These are phyloP conservation scores for Mycosphaerella sp. DNA, from an alignment of 2,329 filamentous ascomycete species.

Conservation along the genomic window DNA sequence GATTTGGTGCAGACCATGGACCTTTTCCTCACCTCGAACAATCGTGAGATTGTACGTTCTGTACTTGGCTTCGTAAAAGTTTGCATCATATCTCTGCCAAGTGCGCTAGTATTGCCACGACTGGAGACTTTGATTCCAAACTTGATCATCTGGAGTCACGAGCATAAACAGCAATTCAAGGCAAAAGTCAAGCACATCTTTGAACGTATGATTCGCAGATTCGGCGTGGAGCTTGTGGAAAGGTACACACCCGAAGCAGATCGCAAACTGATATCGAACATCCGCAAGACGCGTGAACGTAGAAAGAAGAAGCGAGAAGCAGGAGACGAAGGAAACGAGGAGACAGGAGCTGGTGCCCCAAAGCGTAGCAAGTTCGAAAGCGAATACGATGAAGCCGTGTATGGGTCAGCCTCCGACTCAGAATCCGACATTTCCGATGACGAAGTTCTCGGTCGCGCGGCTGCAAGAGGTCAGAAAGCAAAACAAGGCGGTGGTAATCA, in stretches of 20 bases:
- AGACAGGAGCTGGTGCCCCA: conserved; percentile 35
- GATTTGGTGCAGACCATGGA: conserved; percentile 94
- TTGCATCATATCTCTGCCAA: conserved; percentile 77
- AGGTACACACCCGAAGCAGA: conserved; percentile 77
- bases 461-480: conserved; percentile 51
- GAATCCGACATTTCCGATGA: conserved; percentile 59
- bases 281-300: conserved; percentile 89
- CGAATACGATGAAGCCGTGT: conserved; percentile 93
- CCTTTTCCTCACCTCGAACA: conserved; percentile 91
- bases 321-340: conserved; percentile 55
- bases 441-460: conserved; percentile 47
- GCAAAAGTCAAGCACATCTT: conserved; percentile 98
- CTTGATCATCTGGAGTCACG: conserved; percentile 91
- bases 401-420: conserved; percentile 55
- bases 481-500: conserved; percentile 50
- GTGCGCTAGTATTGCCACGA: conserved; percentile 69
- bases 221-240: conserved; percentile 76
- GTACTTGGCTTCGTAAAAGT: conserved; percentile 97
- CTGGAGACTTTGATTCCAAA: conserved; percentile 76
- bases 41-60: conserved; percentile 90
- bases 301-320: conserved; percentile 80
- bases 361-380: conserved; percentile 68
- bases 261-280: conserved; percentile 85
- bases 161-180: conserved; percentile 96
- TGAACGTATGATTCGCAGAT: conserved; percentile 86